Percentiles rank a stretch among this genome's conserved stretches.
Evolutionary conservation across 2,329 filamentous ascomycete species (phyloP).

Genomic region (Pseudopithomyces maydicus): DNA sequence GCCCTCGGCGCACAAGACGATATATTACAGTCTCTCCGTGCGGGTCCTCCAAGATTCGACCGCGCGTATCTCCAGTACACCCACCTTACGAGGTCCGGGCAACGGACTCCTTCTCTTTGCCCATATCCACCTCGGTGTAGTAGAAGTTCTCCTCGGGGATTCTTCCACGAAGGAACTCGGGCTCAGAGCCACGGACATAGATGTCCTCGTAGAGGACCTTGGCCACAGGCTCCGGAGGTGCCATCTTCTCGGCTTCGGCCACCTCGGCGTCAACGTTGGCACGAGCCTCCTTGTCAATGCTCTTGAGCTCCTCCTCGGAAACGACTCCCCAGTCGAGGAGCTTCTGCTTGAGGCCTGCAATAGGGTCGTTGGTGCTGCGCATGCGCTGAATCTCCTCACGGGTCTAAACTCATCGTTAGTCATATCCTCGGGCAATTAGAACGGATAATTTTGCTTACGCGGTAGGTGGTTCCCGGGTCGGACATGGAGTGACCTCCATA

Average conservation of each 20-base stretch:
- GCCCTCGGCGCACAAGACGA: background rate
- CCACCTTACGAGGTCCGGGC: conserved; percentile 32
- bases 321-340: conserved; percentile 93
- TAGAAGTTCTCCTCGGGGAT: conserved; percentile 93
- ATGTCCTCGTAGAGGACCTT: conserved; percentile 96
- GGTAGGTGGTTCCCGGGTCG: conserved; percentile 98
- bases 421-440: background rate
- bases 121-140: conserved; percentile 56
- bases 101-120: conserved; percentile 38
- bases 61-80: background rate
- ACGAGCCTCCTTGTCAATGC: conserved; percentile 91
- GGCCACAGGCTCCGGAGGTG: conserved; percentile 74
- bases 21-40: conserved; percentile 5
- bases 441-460: conserved; percentile 49
- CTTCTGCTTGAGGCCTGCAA: conserved; percentile 97
- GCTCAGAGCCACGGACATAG: conserved; percentile 87
- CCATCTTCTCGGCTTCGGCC: conserved; percentile 86
- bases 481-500: conserved; percentile 99
- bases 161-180: conserved; percentile 83
- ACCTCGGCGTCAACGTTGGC: conserved; percentile 87
- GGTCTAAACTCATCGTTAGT: conserved; percentile 56
- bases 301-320: conserved; percentile 94
- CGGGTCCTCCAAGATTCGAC: background rate
- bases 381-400: conserved; percentile 99
- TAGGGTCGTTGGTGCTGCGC: conserved; percentile 98